Evolutionary conservation across 1,284 basidiomycete species (phyloP), one percentile per base, ranked within the genome.

Genomic region (Pulveroboletus ridleyi): DNA sequence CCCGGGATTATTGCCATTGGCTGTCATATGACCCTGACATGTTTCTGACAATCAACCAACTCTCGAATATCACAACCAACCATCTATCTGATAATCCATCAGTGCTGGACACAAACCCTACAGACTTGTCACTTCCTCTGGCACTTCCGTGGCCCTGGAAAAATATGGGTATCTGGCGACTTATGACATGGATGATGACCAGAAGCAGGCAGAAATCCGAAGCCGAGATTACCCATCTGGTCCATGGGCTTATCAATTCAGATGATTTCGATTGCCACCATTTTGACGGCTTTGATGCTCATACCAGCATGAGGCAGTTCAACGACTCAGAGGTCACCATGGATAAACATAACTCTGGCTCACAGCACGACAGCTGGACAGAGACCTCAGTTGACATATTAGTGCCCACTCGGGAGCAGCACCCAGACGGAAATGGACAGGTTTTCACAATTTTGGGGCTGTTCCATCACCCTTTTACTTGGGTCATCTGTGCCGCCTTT

Each of bases 171-270:
- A 29, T 52, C 25, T 52, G 50, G 50, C 50, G 6, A 9, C 23
- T 52, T 10, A 52, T 52, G 50, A 29, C 50, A 52, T 52, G 50
- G 50, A 52, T 52, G 50, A 29, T 52, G 50, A 35, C 35, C 13
- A 9, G 35, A 35, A 35, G 35, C 35, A 35, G 35, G 35, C 35
- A 35, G 35, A 35, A 35, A 35, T 35, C 35, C 13, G 35, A 35
- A 35, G 35, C 35, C 35, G 35, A 35, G 35, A 9, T 35, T 25
- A 52, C 49, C 17, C 49, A 10, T 18, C 50, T 52, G 3, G 15
- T 52, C 2, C 50, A 18, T 10, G 25, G 25, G 10, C 17, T 52
- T 17, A 52, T 52, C 7, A 15, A 52, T 2, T 29, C 50, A 20
- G 50, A 52, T 4, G 25, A 52, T 6, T 25, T 52, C 11, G 17